Conservation (phyloP, 352 stramenopile genomes). For the Pythium aristosporum region DNA sequence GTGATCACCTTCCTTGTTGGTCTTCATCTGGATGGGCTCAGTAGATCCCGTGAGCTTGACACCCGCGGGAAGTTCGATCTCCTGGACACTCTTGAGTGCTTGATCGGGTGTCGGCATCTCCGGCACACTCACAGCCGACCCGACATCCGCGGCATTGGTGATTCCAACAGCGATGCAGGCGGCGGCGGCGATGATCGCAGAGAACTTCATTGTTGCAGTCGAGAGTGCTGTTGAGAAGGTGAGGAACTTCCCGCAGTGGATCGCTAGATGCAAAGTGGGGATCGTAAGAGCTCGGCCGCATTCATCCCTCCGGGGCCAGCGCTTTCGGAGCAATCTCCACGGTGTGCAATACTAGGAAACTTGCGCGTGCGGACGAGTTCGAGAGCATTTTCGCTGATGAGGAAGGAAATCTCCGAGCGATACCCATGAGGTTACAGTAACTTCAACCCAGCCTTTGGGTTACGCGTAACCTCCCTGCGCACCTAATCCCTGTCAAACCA, state of each 20-base stretch:
- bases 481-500: not conserved
- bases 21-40: slow-evolving; percentile 1
- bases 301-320: not conserved
- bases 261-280: not conserved
- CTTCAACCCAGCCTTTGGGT: not conserved
- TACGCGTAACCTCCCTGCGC: not conserved
- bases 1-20: slow-evolving; percentile 3
- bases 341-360: not conserved
- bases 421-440: not conserved
- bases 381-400: not conserved
- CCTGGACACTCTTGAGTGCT: slow-evolving; percentile 1
- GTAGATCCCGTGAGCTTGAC: slow-evolving; percentile 7
- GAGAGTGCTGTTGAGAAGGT: too few relatives aligned
- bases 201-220: slow-evolving; percentile 6
- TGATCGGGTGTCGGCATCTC: slow-evolving; percentile 4
- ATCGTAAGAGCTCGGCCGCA: not conserved
- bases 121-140: not conserved
- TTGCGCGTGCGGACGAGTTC: too few relatives aligned
- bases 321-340: not conserved
- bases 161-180: not conserved
- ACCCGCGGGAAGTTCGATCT: not conserved
- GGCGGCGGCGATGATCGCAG: not conserved
- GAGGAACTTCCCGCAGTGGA: not conserved
- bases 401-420: too few relatives aligned
- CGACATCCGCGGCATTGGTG: not conserved